Conservation (phyloP, 345 rosid genomes). For the rapeseed (Brassica napus) region DNA sequence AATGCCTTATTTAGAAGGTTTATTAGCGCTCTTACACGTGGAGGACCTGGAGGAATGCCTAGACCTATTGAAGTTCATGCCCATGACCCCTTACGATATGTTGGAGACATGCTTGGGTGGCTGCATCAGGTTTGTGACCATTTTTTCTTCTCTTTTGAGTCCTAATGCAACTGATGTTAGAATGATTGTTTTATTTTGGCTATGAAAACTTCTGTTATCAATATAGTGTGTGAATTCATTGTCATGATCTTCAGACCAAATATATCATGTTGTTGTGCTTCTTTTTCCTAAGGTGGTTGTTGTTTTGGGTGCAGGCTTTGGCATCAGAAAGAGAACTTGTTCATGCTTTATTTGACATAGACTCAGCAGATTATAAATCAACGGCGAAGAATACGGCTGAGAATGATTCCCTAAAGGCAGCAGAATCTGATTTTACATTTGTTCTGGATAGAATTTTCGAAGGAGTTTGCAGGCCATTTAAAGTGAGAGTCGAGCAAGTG, state of each 20-base stretch:
- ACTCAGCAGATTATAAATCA: constrained; percentile 62
- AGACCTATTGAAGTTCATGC: constrained; percentile 99
- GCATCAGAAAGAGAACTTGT: constrained; percentile 98
- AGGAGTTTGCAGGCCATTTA: constrained; percentile 99
- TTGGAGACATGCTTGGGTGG: constrained; percentile 99
- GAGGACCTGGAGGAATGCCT: constrained; percentile 97
- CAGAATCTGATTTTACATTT: constrained; percentile 76
- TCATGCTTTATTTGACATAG: constrained; percentile 79
- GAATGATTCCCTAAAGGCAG: constrained; percentile 61
- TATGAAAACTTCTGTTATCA: constrained; percentile 1
- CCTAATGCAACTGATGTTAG: neutral
- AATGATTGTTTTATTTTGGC: neutral
- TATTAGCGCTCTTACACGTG: constrained; percentile 98
- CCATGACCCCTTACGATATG: constrained; percentile 96
- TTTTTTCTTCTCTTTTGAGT: neutral
- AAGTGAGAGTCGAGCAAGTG: constrained; percentile 99
- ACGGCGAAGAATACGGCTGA: constrained; percentile 54
- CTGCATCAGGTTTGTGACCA: constrained; percentile 79
- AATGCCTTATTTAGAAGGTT: constrained; percentile 96
- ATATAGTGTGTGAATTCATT: neutral
- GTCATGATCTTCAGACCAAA: neutral
- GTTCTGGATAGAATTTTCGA: constrained; percentile 97
- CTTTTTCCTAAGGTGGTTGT: constrained; percentile 11
- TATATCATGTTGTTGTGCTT: neutral
- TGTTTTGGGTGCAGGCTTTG: constrained; percentile 66